Evolutionary conservation across 768 basidiomycete genomes (phyloP), one percentile per base, ranked within the genome.

Genomic region (Punctularia strigosozonata): DNA sequence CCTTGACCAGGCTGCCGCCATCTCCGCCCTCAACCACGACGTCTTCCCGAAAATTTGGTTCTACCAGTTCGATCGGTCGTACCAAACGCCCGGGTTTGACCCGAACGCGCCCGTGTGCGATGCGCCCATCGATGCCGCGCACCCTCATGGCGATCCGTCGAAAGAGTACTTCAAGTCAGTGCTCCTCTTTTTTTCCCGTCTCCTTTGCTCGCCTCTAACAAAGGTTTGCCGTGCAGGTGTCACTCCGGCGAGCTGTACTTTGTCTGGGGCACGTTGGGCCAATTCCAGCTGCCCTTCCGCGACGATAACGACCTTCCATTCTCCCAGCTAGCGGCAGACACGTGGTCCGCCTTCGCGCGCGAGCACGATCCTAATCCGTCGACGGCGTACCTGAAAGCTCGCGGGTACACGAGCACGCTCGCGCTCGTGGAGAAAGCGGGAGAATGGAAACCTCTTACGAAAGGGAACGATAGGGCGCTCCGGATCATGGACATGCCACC

Each of bases 41-140:
- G 50, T 65, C 7, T 68, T 71, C 51, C 52, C 56, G 18, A 63
- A 60, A 6, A 52, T 65, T 5, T 68, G 59, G 49, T 55, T 62
- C 12, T 72, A 71, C 51, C 57, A 68, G 42, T 72, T 71, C 42
- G 68, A 73, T 41, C 51, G 67, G 24, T 64, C 60, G 40, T 68
- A 65, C 36, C 53, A 56, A 43, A 48, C 46, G 6, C 49, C 57
- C 14, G 67, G 68, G 1, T 73, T 62, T 40, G 59, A 63, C 42
- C 68, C 68, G 2, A 63, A 66, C 32, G 53, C 59, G 6, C 64
- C 62, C 2, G 57, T 61, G 0, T 72, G 72, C 45, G 56, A 64
- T 12, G 65, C 71, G 1, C 64, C 70, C 0, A 45, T 57, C 5
- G 64, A 62, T 3, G 46, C 55, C 0, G 59, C 50, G 5, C 65